Percentiles rank a stretch among this genome's conserved stretches.
phyloP scores from a whole-genome alignment of 23 red algal species.

The Gracilaria gracilis region DNA sequence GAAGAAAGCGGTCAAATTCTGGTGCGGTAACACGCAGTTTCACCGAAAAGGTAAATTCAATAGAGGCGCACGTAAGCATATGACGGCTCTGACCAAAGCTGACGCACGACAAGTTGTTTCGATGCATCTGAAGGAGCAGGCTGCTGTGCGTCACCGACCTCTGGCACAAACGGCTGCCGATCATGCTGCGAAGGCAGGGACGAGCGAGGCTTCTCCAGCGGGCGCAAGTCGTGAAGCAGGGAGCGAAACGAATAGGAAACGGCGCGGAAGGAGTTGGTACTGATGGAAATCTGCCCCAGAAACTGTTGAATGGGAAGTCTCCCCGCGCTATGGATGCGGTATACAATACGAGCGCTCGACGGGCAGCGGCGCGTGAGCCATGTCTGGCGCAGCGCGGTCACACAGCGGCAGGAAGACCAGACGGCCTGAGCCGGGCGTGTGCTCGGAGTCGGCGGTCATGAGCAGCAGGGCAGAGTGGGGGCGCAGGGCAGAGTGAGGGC shows the following conservation, averaged over 20 bases:
- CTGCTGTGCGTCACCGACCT: not conserved
- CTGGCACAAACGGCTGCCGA: not conserved
- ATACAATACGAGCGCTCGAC: not conserved
- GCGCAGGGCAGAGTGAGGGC: no score
- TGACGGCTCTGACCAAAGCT: not conserved
- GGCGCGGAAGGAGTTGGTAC: slow-evolving; percentile 2
- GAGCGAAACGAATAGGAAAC: slow-evolving; percentile 6
- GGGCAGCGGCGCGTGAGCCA: not conserved
- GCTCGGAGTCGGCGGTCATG: slow-evolving; percentile 20
- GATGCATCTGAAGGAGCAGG: slow-evolving; percentile 13
- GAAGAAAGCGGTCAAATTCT: no score
- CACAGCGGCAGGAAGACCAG: slow-evolving; percentile 3
- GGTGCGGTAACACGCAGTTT: no score
- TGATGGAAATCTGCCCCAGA: slow-evolving; percentile 17
- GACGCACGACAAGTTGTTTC: slow-evolving; percentile 28
- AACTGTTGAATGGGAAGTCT: slow-evolving; percentile 11
- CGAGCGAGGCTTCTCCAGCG: no score
- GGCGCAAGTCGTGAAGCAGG: not conserved
- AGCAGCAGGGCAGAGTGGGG: not conserved
- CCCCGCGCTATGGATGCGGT: slow-evolving; percentile 4
- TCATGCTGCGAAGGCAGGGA: not conserved
- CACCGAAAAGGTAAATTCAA: slow-evolving; percentile 27
- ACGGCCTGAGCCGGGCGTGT: not conserved
- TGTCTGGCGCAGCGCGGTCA: no score
- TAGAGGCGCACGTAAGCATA: slow-evolving; percentile 11